These are phyloP conservation scores for Knoxia roxburghii DNA, from an alignment of 257 asterid species.

Conservation along the genomic window DNA sequence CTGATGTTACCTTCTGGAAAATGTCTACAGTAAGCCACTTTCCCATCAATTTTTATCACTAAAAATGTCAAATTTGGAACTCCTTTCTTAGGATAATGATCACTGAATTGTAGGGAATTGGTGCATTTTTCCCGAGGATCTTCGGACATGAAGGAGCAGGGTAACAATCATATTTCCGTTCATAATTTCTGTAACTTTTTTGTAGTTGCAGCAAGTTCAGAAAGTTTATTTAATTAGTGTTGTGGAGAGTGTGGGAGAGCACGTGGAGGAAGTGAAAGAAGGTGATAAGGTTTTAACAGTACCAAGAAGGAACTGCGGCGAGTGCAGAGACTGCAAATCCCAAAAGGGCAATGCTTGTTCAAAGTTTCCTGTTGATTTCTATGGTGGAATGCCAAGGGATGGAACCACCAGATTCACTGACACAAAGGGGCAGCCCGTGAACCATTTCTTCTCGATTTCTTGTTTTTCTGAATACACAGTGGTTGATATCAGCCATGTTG, in stretches of 20 bases:
- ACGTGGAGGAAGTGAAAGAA: conserved; percentile 37
- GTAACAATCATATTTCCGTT: conserved; percentile 12
- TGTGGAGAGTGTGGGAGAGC: conserved; percentile 43
- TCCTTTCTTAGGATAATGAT: neutral
- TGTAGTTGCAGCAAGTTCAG: neutral
- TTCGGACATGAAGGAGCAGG: conserved; percentile 48
- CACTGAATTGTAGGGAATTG: conserved; percentile 23
- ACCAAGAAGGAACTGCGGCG: conserved; percentile 32
- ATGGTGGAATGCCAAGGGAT: conserved; percentile 37
- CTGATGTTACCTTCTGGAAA: conserved; percentile 42
- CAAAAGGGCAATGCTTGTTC: conserved; percentile 29
- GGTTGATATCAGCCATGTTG: conserved; percentile 36
- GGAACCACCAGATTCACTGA: conserved; percentile 32
- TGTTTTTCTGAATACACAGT: conserved; percentile 39
- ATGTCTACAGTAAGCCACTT: conserved; percentile 16
- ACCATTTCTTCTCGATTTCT: conserved; percentile 28
- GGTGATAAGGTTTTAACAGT: conserved; percentile 38
- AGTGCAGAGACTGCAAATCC: conserved; percentile 37
- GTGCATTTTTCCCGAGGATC: conserved; percentile 31
- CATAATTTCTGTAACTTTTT: no score
- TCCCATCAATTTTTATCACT: neutral
- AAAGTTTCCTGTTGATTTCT: conserved; percentile 20
- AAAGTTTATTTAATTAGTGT: conserved; percentile 17
- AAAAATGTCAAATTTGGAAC: neutral
- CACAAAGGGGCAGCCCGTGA: conserved; percentile 20